phyloP scores from a whole-genome alignment of 345 rosid species.

The Nasturtium officinale region DNA sequence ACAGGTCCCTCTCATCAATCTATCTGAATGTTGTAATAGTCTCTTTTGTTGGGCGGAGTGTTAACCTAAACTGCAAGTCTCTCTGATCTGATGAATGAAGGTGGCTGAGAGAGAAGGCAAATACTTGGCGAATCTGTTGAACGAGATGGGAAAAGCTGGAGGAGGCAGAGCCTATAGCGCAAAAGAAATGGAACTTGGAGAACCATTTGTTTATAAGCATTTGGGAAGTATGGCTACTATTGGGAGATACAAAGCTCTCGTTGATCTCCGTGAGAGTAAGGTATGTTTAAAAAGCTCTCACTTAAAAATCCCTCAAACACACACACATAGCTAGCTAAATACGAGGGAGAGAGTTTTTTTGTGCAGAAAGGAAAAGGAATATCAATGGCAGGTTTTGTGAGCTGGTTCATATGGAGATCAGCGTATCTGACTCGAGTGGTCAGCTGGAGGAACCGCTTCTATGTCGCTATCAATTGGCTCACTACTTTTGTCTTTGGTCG shows the following conservation, averaged over 20 bases:
- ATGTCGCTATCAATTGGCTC: conserved; percentile 90
- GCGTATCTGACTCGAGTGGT: conserved; percentile 93
- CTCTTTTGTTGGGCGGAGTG: too few relatives aligned
- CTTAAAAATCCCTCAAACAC: neutral
- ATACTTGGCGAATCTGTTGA: conserved; percentile 67
- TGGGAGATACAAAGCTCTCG: conserved; percentile 94
- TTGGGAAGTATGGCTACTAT: conserved; percentile 97
- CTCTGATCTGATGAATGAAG: conserved; percentile 47
- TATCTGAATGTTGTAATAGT: too few relatives aligned
- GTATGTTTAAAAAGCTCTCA: conserved; percentile 37
- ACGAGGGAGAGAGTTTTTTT: conserved; percentile 19
- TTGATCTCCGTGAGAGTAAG: conserved; percentile 93
- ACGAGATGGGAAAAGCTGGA: conserved; percentile 65
- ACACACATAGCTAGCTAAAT: neutral
- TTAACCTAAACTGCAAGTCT: too few relatives aligned
- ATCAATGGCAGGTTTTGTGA: conserved; percentile 74
- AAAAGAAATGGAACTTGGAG: conserved; percentile 61
- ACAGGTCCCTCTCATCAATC: conserved; percentile 48
- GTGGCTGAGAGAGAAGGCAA: conserved; percentile 99
- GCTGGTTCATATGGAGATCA: conserved; percentile 99
- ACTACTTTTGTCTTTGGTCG: conserved; percentile 94
- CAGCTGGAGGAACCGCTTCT: conserved; percentile 98
- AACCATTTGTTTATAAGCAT: conserved; percentile 83
- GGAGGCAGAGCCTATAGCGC: conserved; percentile 70
- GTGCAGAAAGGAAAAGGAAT: conserved; percentile 79